Conservation (phyloP, 768 basidiomycete genomes). For the Termitomyces heimii region DNA sequence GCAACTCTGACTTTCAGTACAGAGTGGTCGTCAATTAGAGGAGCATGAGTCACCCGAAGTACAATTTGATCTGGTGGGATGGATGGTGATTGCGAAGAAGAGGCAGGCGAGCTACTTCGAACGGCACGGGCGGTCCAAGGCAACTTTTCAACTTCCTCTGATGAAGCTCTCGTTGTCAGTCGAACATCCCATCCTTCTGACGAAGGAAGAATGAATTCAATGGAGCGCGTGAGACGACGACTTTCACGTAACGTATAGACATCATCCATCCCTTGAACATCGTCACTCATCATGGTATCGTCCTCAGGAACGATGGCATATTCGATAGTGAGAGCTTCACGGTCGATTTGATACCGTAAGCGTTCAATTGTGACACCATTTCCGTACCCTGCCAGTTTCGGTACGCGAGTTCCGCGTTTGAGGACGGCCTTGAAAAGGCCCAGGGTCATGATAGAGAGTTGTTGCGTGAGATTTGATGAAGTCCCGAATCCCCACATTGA, state of each 20-base stretch:
- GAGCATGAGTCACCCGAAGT: slow-evolving; percentile 68
- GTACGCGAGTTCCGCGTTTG: slow-evolving; percentile 68
- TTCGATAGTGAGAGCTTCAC: slow-evolving; percentile 77
- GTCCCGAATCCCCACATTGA: slow-evolving; percentile 79
- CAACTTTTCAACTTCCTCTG: slow-evolving; percentile 61
- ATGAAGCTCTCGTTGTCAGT: slow-evolving; percentile 67
- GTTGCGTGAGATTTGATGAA: slow-evolving; percentile 60
- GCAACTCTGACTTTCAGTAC: slow-evolving; percentile 76
- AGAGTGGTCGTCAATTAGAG: slow-evolving; percentile 65
- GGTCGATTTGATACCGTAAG: slow-evolving; percentile 71
- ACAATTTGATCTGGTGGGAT: slow-evolving; percentile 43
- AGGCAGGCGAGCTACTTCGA: slow-evolving; percentile 34
- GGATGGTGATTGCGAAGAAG: slow-evolving; percentile 22
- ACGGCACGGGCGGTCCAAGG: slow-evolving; percentile 68
- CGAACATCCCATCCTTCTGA: slow-evolving; percentile 85
- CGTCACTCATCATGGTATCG: slow-evolving; percentile 33
- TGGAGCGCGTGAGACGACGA: slow-evolving; percentile 62
- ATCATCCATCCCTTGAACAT: slow-evolving; percentile 52
- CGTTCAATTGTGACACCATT: slow-evolving; percentile 77
- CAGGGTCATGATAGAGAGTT: slow-evolving; percentile 80
- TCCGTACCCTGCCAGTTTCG: slow-evolving; percentile 73
- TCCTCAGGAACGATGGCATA: slow-evolving; percentile 81
- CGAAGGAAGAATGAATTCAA: slow-evolving; percentile 77
- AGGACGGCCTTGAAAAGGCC: slow-evolving; percentile 79
- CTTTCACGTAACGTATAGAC: slow-evolving; percentile 60